Evolutionary conservation across 2,329 filamentous ascomycete species (phyloP), one percentile per base, ranked within the genome.

Genomic region (Amesomyces nigricolor): DNA sequence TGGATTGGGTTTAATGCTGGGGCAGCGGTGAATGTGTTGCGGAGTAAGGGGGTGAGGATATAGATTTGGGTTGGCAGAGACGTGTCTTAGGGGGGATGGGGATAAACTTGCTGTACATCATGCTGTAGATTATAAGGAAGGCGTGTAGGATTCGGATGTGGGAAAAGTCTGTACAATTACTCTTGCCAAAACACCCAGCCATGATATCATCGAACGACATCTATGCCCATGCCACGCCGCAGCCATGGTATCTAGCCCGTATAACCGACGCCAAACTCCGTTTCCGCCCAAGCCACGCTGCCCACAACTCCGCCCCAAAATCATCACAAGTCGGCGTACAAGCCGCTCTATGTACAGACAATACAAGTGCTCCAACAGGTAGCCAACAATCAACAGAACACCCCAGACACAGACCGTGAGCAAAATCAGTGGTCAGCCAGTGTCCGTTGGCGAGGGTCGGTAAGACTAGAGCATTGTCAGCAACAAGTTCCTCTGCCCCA

Each of bases 31-130:
- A 96, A 96, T 66, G 78, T 95, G 50, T 73, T 95, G 62, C 81
- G 91, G 72, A 96, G 90, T 71, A 95, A 91, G 74, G 92, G 92
- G 0, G 75, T 91, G 61, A 85, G 87, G 67, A 83, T 97, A 69
- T 95, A 53, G n/a, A n/a, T n/a, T n/a, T n/a, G n/a, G n/a, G n/a
- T n/a, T n/a, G n/a, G n/a, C n/a, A n/a, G n/a, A n/a, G n/a, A n/a
- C n/a, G n/a, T n/a, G n/a, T n/a, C n/a, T n/a, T n/a, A n/a, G n/a
- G n/a, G n/a, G n/a, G n/a, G n/a, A n/a, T n/a, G n/a, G n/a, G n/a
- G n/a, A 10, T 10, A 32, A 37, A 5, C n/a, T 44, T 29, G 43
- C 14, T 51, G 37, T 53, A 42, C 39, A 47, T 47, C 39, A 51
- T 45, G n/a, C 29, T 39, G 17, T 52, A 35, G n/a, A 9, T 45